phyloP scores from a whole-genome alignment of 78 protist genomes.

The Dictyostelium brefeldianum region DNA sequence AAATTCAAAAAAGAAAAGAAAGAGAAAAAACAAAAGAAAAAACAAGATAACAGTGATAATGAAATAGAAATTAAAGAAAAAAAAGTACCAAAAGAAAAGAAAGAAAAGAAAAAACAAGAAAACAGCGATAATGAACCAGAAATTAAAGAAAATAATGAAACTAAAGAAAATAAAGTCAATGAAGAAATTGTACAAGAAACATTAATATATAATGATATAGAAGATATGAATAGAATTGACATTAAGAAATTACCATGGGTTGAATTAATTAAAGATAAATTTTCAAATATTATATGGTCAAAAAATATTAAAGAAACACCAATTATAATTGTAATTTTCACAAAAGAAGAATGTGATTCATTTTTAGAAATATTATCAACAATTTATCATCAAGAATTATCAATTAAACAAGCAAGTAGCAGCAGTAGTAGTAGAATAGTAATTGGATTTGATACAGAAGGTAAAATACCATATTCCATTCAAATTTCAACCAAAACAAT shows the following conservation, averaged over 20 bases:
- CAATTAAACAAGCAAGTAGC: not conserved
- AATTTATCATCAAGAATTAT: slow-evolving; percentile 26
- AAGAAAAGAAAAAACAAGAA: slow-evolving; percentile 11
- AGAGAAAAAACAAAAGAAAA: not conserved
- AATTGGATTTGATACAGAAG: slow-evolving; percentile 63
- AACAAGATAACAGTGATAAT: not conserved
- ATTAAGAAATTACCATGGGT: slow-evolving; percentile 52
- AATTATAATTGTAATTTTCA: slow-evolving; percentile 2
- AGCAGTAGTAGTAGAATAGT: not conserved
- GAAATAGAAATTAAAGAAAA: not conserved
- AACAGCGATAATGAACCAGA: not conserved
- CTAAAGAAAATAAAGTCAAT: not conserved
- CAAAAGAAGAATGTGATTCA: slow-evolving; percentile 13
- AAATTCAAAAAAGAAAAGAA: not conserved
- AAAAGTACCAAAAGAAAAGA: not conserved
- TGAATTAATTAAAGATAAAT: not conserved
- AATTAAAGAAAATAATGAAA: not conserved
- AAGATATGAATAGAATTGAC: slow-evolving; percentile 10
- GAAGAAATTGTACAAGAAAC: not conserved
- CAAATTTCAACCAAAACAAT: slow-evolving; percentile 56
- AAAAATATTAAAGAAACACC: slow-evolving; percentile 31
- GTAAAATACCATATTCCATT: slow-evolving; percentile 12
- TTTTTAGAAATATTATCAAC: not conserved
- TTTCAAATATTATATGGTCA: slow-evolving; percentile 57
- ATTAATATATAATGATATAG: slow-evolving; percentile 10